phyloP scores from a whole-genome alignment of 208 protist species.

The Acanthamoeba castellanii region DNA sequence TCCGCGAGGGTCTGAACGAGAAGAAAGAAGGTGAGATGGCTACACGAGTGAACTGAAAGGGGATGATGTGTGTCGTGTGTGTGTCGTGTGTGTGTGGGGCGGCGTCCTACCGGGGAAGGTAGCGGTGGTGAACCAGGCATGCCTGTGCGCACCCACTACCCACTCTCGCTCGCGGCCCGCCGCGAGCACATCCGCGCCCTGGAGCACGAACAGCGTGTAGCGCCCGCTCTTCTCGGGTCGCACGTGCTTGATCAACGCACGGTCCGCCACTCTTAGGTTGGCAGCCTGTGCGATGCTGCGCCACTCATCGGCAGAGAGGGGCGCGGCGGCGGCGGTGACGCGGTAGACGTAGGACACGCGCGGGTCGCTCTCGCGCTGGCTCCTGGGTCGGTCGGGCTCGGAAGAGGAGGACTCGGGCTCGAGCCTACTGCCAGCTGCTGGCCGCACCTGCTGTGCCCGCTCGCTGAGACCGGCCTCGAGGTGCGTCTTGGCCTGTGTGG shows the following conservation, averaged over 20 bases:
- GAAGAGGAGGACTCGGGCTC: no score
- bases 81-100: background rate
- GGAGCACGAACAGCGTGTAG: background rate
- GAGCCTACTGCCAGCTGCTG: background rate
- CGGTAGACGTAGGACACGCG: conserved; percentile 7
- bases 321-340: background rate
- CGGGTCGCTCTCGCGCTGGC: conserved; percentile 10
- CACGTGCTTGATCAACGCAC: background rate
- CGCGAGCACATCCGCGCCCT: background rate
- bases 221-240: background rate
- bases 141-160: background rate
- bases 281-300: background rate
- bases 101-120: background rate
- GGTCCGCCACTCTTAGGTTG: background rate
- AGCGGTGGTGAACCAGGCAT: conserved; percentile 9
- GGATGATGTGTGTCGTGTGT: background rate
- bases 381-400: background rate
- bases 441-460: background rate
- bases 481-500: background rate
- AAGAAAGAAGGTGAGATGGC: background rate
- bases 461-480: background rate
- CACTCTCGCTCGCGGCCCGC: background rate
- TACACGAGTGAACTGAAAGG: background rate
- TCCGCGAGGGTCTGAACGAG: background rate
- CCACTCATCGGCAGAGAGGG: background rate